Percentiles rank a stretch among this genome's conserved stretches.
Conservation (phyloP, 192 early-diverging fungal species). For the Linnemannia exigua region DNA sequence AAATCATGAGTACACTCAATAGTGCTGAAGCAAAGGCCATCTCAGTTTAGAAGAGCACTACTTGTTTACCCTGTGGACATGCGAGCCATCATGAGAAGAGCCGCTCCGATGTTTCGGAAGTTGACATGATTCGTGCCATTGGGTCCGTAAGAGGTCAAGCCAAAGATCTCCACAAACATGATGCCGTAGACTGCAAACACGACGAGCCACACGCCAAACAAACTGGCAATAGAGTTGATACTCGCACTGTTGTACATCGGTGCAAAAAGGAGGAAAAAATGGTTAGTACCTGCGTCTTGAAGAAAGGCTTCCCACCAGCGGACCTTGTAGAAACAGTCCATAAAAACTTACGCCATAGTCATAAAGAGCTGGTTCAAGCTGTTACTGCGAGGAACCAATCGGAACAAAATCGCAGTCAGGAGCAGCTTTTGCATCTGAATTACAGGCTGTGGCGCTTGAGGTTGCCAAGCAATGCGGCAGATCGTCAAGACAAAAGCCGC, state of each 20-base stretch:
- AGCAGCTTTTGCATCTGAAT: constrained; percentile 70
- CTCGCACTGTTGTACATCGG: constrained; percentile 47
- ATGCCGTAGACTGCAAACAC: constrained; percentile 68
- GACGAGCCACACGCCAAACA: constrained; percentile 72
- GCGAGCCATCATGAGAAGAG: constrained; percentile 64
- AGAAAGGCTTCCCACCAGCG: too few species aligned
- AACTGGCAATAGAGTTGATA: constrained; percentile 62
- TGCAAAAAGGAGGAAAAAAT: constrained; percentile 21
- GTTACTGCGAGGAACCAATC: constrained; percentile 70
- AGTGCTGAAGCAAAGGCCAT: too few species aligned
- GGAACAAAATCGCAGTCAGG: constrained; percentile 67
- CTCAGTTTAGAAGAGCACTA: neutral
- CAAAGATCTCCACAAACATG: constrained; percentile 76
- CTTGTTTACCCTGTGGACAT: constrained; percentile 68
- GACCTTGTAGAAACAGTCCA: neutral
- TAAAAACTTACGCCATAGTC: constrained; percentile 66
- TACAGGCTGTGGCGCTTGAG: constrained; percentile 16
- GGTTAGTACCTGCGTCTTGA: neutral
- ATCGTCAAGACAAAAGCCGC: constrained; percentile 43
- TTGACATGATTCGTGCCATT: constrained; percentile 64
- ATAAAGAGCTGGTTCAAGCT: constrained; percentile 72
- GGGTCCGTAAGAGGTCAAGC: constrained; percentile 67
- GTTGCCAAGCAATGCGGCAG: constrained; percentile 21
- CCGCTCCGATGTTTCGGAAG: constrained; percentile 61
- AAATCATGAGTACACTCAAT: neutral